These are phyloP conservation scores for Candida corydali DNA, from an alignment of 805 yeast species.

Conservation along the genomic window DNA sequence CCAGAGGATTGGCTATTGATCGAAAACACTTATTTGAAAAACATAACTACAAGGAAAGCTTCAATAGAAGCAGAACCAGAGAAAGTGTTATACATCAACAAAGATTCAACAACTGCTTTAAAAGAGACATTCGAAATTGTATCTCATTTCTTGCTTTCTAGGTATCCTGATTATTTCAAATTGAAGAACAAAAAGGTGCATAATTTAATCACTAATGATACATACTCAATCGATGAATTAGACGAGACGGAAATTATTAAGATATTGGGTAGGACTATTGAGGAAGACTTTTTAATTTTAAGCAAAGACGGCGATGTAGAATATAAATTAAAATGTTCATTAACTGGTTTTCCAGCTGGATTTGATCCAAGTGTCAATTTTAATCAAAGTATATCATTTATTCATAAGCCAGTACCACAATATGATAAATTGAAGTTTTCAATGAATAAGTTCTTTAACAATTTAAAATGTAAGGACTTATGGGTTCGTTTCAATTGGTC, in stretches of 20 bases:
- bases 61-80: slow-evolving; percentile 25
- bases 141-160: slow-evolving; percentile 32
- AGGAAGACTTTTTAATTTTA: slow-evolving; percentile 60
- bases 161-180: slow-evolving; percentile 54
- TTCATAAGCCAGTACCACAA: slow-evolving; percentile 73
- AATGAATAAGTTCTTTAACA: slow-evolving; percentile 64
- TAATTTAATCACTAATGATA: slow-evolving; percentile 40
- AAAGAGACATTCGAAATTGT: slow-evolving; percentile 48
- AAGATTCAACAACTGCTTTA: slow-evolving; percentile 30
- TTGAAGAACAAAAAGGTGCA: slow-evolving; percentile 18
- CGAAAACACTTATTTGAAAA: slow-evolving; percentile 54
- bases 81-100: slow-evolving; percentile 23
- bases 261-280: slow-evolving; percentile 37
- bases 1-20: slow-evolving; percentile 56
- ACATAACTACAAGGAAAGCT: slow-evolving; percentile 37
- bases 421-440: slow-evolving; percentile 55
- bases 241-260: slow-evolving; percentile 19
- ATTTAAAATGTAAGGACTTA: slow-evolving; percentile 48
- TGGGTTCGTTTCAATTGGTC: slow-evolving; percentile 71
- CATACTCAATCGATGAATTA: slow-evolving; percentile 25
- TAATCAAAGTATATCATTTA: slow-evolving; percentile 50
- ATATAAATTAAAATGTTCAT: slow-evolving; percentile 53
- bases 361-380: slow-evolving; percentile 58
- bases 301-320: slow-evolving; percentile 42
- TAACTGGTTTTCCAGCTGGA: slow-evolving; percentile 67